Base-by-base conservation (phyloP, 2,329 filamentous ascomycete genomes). In the Teratosphaeria nubilosa region DNA sequence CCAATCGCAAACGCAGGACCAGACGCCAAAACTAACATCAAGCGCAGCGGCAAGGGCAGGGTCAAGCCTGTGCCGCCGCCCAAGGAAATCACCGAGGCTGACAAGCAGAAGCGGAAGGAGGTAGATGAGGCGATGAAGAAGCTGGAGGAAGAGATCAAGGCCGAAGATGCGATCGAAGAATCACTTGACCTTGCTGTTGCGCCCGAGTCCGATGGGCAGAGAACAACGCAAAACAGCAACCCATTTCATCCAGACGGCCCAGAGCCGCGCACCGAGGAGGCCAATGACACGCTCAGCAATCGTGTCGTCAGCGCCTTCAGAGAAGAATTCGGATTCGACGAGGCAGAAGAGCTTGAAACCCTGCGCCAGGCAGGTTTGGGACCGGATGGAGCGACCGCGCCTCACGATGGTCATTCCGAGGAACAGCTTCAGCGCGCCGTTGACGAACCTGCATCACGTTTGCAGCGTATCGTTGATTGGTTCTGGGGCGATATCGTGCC, bases 401-500 rank as follows among this genome's bases (percentile, higher is more conserved):
- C 30, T 25, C 51, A 58, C 10, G 51, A 55, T 41, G 58, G 53
- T n/a, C 37, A 54, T 4, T 51, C 24, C 14, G 52, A 53, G 20
- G 56, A 59, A n/a, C 37, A 25, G 13, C 56, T 55, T 16, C 51
- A 48, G 31, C 53, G 5, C 55, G 55, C 53, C 50, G 30, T 22
- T 6, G 37, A 56, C 20, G 53, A 25, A 9, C 52, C 57, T 5
- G 56, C 54, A 13, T 58, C 31, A 30, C 25, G 58, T 11, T 30
- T 72, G 5, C 70, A 76, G 34, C 66, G 68, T 20, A 56, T 75
- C 1, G 62, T 74, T 22, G 73, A 80, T 54, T 80, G 76, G 76
- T 73, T 79, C 59, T 80, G 77, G 72, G 77, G 73, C 10, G 78
- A 78, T 56, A 72, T 79, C 22, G 64, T 67, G 45, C 50, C 48